Percentiles rank a stretch among this genome's conserved stretches.
phyloP scores from a whole-genome alignment of 1,284 basidiomycete species.

The Leccinum variabile region DNA sequence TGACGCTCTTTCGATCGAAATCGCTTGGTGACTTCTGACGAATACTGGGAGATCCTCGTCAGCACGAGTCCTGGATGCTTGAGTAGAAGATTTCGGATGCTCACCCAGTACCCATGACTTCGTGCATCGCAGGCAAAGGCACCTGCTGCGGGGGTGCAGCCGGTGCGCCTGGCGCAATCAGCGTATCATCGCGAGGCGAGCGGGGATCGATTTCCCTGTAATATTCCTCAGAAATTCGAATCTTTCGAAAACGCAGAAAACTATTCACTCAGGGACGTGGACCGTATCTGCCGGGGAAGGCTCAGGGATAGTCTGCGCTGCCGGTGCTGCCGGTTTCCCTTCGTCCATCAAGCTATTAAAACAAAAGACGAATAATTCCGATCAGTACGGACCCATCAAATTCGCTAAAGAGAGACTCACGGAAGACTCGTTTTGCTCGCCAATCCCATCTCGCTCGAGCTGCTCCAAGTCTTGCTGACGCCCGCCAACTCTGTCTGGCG shows the following conservation, averaged over 20 bases:
- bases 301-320: slow-evolving; percentile 12
- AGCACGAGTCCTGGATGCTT: neutral
- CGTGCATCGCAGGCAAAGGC: slow-evolving; percentile 39
- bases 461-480: slow-evolving; percentile 35
- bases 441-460: neutral
- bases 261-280: slow-evolving; percentile 28
- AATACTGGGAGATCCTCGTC: slow-evolving; percentile 16
- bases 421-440: slow-evolving; percentile 6
- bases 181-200: slow-evolving; percentile 35
- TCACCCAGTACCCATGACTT: slow-evolving; percentile 38
- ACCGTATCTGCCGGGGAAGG: slow-evolving; percentile 31
- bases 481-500: slow-evolving; percentile 34
- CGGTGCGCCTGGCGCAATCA: slow-evolving; percentile 17
- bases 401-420: slow-evolving; percentile 20
- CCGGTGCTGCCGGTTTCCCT: slow-evolving; percentile 23
- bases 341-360: slow-evolving; percentile 35
- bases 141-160: slow-evolving; percentile 26
- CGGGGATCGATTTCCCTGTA: slow-evolving; percentile 34
- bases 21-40: slow-evolving; percentile 30
- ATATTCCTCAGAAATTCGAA: neutral
- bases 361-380: slow-evolving; percentile 1
- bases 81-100: slow-evolving; percentile 8
- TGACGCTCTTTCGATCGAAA: slow-evolving; percentile 22
- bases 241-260: neutral
- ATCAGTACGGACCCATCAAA: neutral